phyloP scores from a whole-genome alignment of 2,329 filamentous ascomycete species.

The Ceratocystis smalleyi region DNA sequence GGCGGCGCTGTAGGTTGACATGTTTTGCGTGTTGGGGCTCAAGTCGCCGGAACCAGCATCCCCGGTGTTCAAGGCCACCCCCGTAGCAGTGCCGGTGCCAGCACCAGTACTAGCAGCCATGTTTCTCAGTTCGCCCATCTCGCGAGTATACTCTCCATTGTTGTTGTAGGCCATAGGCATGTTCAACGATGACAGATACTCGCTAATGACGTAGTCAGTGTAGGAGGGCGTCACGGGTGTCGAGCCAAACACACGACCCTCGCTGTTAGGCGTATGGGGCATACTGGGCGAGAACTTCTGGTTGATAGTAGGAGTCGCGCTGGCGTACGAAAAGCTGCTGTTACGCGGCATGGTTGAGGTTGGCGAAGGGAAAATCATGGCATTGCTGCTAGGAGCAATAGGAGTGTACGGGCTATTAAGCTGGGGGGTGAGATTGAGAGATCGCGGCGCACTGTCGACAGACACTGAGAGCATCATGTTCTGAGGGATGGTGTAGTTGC shows the following conservation, averaged over 20 bases:
- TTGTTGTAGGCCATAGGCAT: not conserved
- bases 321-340: not conserved
- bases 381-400: not conserved
- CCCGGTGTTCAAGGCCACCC: not conserved
- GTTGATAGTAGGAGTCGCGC: not conserved
- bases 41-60: not conserved
- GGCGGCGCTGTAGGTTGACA: not conserved
- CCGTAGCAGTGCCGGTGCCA: not conserved
- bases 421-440: not conserved
- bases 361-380: not conserved
- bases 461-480: constrained; percentile 1
- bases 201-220: not conserved
- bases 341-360: not conserved
- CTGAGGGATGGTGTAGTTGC: not conserved
- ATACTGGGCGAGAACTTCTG: not conserved
- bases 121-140: not conserved
- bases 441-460: not conserved
- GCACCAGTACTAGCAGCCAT: not conserved
- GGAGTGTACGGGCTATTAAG: not conserved
- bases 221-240: not conserved
- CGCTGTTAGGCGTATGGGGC: not conserved
- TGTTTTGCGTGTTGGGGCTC: not conserved
- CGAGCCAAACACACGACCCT: not conserved
- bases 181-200: not conserved
- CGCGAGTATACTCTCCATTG: not conserved